Conservation (phyloP, 1,284 basidiomycete genomes). For the Filobasidium uniguttulatum region DNA sequence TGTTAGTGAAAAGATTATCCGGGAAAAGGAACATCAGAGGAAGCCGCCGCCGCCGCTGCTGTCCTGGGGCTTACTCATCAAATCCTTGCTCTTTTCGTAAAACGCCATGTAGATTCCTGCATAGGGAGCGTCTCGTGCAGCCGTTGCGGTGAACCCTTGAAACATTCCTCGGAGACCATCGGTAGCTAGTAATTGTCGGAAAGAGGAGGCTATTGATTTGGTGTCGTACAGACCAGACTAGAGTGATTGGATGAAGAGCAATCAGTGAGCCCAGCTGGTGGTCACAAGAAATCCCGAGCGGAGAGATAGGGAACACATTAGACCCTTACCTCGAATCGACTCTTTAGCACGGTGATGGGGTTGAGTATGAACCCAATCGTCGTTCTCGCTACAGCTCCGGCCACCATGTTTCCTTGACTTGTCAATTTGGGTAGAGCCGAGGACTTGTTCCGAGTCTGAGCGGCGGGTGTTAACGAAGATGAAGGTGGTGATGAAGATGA, state of each 20-base stretch:
- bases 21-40: too few relatives aligned
- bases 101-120: conserved; percentile 84
- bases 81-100: conserved; percentile 72
- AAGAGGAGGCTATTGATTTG: conserved; percentile 48
- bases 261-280: not conserved
- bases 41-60: too few relatives aligned
- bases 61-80: conserved; percentile 45
- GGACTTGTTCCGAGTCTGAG: conserved; percentile 5
- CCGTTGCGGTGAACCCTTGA: conserved; percentile 78
- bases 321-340: conserved; percentile 69
- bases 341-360: conserved; percentile 88
- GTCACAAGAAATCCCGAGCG: too few relatives aligned
- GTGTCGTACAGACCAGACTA: conserved; percentile 62
- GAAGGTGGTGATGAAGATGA: conserved; percentile 20
- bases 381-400: conserved; percentile 75
- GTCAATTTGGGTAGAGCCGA: conserved; percentile 57
- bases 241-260: not conserved
- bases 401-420: conserved; percentile 67
- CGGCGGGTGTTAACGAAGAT: conserved; percentile 6
- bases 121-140: conserved; percentile 86
- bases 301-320: not conserved
- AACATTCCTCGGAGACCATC: conserved; percentile 69
- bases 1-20: not conserved
- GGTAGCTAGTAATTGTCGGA: conserved; percentile 48
- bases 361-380: conserved; percentile 78